Evolutionary conservation across 805 yeast species (phyloP), one percentile per base, ranked within the genome.

Genomic region (Zygosaccharomyces bisporus): DNA sequence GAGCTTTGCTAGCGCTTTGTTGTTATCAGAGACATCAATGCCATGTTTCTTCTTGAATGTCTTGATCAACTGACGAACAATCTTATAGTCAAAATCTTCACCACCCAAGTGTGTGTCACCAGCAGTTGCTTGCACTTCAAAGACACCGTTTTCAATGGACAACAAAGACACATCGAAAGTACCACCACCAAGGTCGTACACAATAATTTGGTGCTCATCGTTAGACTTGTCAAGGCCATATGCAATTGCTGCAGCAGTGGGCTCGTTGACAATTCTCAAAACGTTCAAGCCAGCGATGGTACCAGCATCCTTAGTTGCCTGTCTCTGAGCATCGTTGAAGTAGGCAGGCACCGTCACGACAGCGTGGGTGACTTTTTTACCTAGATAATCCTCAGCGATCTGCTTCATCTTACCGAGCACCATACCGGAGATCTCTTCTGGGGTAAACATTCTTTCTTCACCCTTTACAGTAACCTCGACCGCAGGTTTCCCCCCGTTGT

Each of bases 81-180:
- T 83, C 70, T 88, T 81, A 75, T 77, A 80, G 73, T 88, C 96
- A 60, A 88, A 88, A 73, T 88, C 96, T 75, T 88, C 95, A 80
- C 96, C 96, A 79, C 96, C 96, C 72, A 88, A 80, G 70, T 88
- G 96, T 52, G 96, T 88, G 69, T 88, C 95, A 83, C 96, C 96
- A 50, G 95, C 88, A 51, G 96, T 87, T 44, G 95, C 90, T 71
- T 84, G 79, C 45, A 87, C 96, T 73, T 87, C 95, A 63, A 87
- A 87, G 48, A 88, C 89, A 72, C 95, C 96, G 56, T 83, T 86
- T 65, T 88, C 95, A 64, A 87, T 87, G 33, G 93, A 79, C 63
- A 87, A 77, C 43, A 87, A 72, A 3, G 95, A 87, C 18, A 87
- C 96, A 80, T 87, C 96, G 56, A 87, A 89, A 55, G 97, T 89